Evolutionary conservation across 1,139 yeast species (phyloP).

Genomic region (Saccharomyces hybrid): DNA sequence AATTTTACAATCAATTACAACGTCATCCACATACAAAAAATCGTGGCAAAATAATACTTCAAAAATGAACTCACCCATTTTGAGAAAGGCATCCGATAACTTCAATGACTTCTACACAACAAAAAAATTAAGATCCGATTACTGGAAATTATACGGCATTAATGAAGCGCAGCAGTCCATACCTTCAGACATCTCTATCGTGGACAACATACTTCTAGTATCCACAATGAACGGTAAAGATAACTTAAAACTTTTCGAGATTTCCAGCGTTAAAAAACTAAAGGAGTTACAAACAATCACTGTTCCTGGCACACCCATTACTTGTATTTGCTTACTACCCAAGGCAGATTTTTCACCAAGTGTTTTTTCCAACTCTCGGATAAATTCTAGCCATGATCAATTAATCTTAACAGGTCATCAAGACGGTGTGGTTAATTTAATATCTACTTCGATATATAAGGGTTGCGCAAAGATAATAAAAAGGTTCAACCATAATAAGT

Average conservation of each 20-base stretch:
- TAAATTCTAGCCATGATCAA: constrained; percentile 15
- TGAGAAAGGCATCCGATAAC: constrained; percentile 26
- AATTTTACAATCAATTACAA: constrained; percentile 4
- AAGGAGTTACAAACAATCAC: constrained; percentile 21
- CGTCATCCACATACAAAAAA: constrained; percentile 8
- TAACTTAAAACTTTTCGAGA: constrained; percentile 18
- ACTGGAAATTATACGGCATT: constrained; percentile 14
- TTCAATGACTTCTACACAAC: constrained; percentile 25
- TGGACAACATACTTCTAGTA: constrained; percentile 14
- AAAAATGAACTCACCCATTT: constrained; percentile 14
- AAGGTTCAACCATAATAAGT: constrained; percentile 25
- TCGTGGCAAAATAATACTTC: constrained; percentile 18
- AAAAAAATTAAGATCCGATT: constrained; percentile 22
- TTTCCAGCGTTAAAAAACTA: constrained; percentile 11
- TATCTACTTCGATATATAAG: constrained; percentile 18
- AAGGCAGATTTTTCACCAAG: constrained; percentile 1
- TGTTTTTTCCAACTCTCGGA: not conserved
- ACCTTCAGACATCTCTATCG: constrained; percentile 15
- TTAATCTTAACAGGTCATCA: constrained; percentile 25
- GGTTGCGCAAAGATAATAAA: constrained; percentile 24
- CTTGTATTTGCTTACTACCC: constrained; percentile 14
- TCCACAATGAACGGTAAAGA: constrained; percentile 13
- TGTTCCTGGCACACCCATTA: constrained; percentile 23
- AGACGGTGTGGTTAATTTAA: constrained; percentile 26
- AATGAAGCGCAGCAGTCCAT: constrained; percentile 1